phyloP scores from a whole-genome alignment of 371 early-diverging fungal genomes.

The Apophysomyces elegans region DNA sequence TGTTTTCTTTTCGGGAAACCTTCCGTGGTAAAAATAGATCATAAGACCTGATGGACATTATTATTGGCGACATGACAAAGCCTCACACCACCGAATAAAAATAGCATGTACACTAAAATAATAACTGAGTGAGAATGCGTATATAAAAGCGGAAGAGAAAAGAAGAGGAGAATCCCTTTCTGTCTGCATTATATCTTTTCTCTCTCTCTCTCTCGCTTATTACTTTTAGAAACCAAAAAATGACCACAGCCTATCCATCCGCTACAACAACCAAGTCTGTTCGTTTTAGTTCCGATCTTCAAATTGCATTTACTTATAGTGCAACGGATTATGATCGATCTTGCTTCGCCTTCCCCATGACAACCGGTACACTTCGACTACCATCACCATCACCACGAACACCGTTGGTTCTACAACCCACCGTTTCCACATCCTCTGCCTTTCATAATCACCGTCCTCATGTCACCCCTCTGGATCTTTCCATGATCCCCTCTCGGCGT shows the following conservation, averaged over 20 bases:
- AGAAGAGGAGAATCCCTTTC: no score
- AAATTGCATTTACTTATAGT: slow-evolving; percentile 30
- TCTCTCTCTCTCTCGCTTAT: neutral
- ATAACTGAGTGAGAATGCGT: no score
- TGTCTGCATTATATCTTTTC: no score
- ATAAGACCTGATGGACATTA: neutral
- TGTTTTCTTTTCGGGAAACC: neutral
- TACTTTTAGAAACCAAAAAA: slow-evolving; percentile 1
- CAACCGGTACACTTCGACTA: slow-evolving; percentile 21
- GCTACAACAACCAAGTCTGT: slow-evolving; percentile 20
- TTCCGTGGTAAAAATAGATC: slow-evolving; percentile 5
- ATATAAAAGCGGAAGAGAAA: no score
- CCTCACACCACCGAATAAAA: neutral
- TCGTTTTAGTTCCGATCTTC: slow-evolving; percentile 22
- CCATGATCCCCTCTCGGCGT: slow-evolving; percentile 33
- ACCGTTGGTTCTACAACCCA: neutral
- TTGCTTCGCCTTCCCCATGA: slow-evolving; percentile 18
- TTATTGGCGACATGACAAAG: neutral
- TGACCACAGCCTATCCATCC: no score
- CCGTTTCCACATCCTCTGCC: slow-evolving; percentile 5
- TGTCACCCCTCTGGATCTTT: slow-evolving; percentile 33
- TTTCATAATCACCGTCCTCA: slow-evolving; percentile 12
- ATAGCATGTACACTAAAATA: neutral
- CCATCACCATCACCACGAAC: slow-evolving; percentile 1
- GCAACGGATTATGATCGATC: slow-evolving; percentile 40